A percentile compares a stretch with the other conserved stretches of the same genome.
These are phyloP conservation scores for Hemileccinum rubropunctum DNA, from an alignment of 768 basidiomycete genomes.

Conservation along the genomic window DNA sequence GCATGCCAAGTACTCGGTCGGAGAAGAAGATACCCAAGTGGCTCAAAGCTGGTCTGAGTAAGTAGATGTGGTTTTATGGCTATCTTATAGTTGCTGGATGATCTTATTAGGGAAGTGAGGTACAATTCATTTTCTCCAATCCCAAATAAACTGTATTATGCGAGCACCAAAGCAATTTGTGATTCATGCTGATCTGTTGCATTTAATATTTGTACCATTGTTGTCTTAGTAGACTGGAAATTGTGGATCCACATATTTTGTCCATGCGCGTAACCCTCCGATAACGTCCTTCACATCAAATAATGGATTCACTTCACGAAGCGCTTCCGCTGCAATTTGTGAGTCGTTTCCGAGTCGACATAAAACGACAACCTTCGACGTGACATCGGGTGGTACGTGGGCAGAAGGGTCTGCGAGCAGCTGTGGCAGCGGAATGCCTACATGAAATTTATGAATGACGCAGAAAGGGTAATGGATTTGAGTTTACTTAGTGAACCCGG, in stretches of 20 bases:
- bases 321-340: constrained; percentile 70
- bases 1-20: constrained; percentile 8
- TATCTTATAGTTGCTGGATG: neutral
- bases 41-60: constrained; percentile 68
- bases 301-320: constrained; percentile 20
- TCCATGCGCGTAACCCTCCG: constrained; percentile 84
- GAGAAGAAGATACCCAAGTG: constrained; percentile 75
- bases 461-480: neutral
- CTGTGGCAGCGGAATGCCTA: constrained; percentile 73
- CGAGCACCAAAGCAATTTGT: constrained; percentile 2
- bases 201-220: neutral
- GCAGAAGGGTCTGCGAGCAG: constrained; percentile 60
- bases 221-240: constrained; percentile 78
- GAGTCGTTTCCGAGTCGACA: constrained; percentile 95
- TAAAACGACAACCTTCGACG: constrained; percentile 50
- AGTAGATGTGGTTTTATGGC: constrained; percentile 18
- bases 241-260: constrained; percentile 60
- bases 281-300: constrained; percentile 61
- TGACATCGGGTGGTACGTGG: constrained; percentile 31
- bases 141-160: constrained; percentile 1
- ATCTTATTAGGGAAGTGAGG: constrained; percentile 21
- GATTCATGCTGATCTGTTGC: constrained; percentile 4
- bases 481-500: constrained; percentile 69
- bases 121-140: constrained; percentile 36
- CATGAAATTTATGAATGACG: constrained; percentile 3